Percentiles rank a stretch among this genome's conserved stretches.
These are phyloP conservation scores for Rubroboletus pulcherrimus DNA, from an alignment of 768 basidiomycete species.

Conservation along the genomic window DNA sequence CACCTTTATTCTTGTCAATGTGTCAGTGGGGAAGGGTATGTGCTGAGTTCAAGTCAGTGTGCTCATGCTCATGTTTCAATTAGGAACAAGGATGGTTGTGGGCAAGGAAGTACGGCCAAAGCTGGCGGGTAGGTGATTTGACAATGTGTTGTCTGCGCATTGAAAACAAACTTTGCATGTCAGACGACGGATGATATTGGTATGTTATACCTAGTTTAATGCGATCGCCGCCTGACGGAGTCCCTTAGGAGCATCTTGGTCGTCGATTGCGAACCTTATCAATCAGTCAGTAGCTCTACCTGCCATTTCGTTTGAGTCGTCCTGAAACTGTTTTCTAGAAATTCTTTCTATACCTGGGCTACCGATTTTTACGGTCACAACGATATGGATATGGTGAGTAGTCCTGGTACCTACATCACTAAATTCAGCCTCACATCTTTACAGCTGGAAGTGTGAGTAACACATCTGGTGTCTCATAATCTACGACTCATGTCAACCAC, in stretches of 20 bases:
- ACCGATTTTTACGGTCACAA: constrained; percentile 67
- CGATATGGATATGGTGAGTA: constrained; percentile 61
- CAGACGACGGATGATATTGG: constrained; percentile 53
- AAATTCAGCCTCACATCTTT: neutral
- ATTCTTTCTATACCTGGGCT: constrained; percentile 60
- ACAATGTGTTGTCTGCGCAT: neutral
- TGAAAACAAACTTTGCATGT: constrained; percentile 1
- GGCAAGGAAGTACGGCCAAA: constrained; percentile 57
- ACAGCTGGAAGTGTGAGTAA: constrained; percentile 53
- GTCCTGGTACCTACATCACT: constrained; percentile 1
- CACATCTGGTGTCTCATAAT: neutral
- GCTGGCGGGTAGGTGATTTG: constrained; percentile 52
- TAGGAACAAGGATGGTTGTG: constrained; percentile 63
- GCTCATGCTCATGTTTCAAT: constrained; percentile 2
- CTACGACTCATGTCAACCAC: neutral
- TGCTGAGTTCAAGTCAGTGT: neutral
- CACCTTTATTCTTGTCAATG: constrained; percentile 56
- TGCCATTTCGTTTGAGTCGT: neutral
- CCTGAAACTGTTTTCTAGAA: constrained; percentile 36
- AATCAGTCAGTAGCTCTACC: constrained; percentile 39
- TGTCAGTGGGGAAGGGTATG: constrained; percentile 68
- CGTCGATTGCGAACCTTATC: constrained; percentile 48
- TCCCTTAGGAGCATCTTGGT: constrained; percentile 44
- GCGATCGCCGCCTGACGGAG: neutral
- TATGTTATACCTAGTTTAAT: constrained; percentile 9